These are phyloP conservation scores for Cercis canadensis DNA, from an alignment of 306 rosid species.

Conservation along the genomic window DNA sequence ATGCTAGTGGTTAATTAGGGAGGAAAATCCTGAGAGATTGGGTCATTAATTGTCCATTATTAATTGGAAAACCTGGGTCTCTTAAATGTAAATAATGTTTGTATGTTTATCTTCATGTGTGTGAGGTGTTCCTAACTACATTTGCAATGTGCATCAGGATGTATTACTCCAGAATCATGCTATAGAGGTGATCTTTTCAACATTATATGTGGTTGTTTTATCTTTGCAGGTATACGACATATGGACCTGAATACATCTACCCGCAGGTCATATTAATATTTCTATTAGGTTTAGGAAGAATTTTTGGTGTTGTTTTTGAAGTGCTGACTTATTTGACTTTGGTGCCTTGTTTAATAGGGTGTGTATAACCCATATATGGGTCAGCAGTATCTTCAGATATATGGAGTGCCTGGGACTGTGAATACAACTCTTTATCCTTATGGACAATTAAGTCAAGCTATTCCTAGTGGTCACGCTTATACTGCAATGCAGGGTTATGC, in stretches of 20 bases:
- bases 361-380: conserved; percentile 72
- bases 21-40: conserved; percentile 15
- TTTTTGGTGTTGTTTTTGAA: conserved; percentile 12
- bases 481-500: conserved; percentile 76
- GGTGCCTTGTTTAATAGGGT: conserved; percentile 50
- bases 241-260: conserved; percentile 84
- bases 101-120: conserved; percentile 28
- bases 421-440: conserved; percentile 74
- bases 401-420: conserved; percentile 82
- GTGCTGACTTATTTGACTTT: conserved; percentile 43
- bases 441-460: conserved; percentile 81
- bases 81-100: conserved; percentile 26
- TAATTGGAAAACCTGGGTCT: conserved; percentile 32
- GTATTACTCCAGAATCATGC: conserved; percentile 47
- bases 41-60: conserved; percentile 29
- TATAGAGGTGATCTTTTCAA: conserved; percentile 47
- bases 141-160: conserved; percentile 47
- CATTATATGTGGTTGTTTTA: conserved; percentile 48
- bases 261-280: conserved; percentile 66
- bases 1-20: conserved; percentile 30
- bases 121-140: conserved; percentile 39
- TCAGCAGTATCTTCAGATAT: conserved; percentile 86
- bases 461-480: conserved; percentile 81
- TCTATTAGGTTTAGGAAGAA: conserved; percentile 31
- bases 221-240: conserved; percentile 79